Percentiles rank a stretch among this genome's conserved stretches.
These are phyloP conservation scores for Rhizopus stolonifer DNA, from an alignment of 371 early-diverging fungal species.

Conservation along the genomic window DNA sequence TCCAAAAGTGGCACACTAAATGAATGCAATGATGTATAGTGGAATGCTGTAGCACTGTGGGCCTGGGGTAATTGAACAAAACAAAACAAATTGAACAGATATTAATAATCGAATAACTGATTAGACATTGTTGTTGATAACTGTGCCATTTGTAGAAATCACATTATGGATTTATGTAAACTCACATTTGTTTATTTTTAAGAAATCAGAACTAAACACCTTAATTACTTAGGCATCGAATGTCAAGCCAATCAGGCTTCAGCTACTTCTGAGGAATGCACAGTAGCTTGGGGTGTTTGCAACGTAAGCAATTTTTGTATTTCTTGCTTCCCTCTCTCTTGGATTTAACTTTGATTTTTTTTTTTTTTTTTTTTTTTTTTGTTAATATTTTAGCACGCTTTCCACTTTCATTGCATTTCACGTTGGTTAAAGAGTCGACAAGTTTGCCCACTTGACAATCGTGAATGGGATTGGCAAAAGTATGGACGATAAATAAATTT, in stretches of 20 bases:
- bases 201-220: no score
- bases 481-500: conserved; percentile 48
- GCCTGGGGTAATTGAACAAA: conserved; percentile 80
- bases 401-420: conserved; percentile 99
- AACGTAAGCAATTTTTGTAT: conserved; percentile 66
- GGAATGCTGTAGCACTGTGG: conserved; percentile 98
- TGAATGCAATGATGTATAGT: conserved; percentile 61
- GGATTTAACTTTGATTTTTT: background rate
- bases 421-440: conserved; percentile 98
- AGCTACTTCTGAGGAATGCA: conserved; percentile 94
- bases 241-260: conserved; percentile 97
- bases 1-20: background rate
- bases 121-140: conserved; percentile 99
- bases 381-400: conserved; percentile 81
- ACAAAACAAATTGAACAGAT: background rate
- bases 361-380: background rate
- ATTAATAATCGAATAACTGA: conserved; percentile 16
- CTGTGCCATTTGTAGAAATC: conserved; percentile 99
- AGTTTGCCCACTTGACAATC: conserved; percentile 99
- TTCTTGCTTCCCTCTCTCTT: background rate
- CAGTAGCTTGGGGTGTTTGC: conserved; percentile 99
- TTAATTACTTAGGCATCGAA: conserved; percentile 77
- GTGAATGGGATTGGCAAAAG: conserved; percentile 98
- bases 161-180: conserved; percentile 99
- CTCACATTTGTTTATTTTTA: no score